phyloP scores from a whole-genome alignment of 2,329 filamentous ascomycete species.

The Colletotrichum siamense region DNA sequence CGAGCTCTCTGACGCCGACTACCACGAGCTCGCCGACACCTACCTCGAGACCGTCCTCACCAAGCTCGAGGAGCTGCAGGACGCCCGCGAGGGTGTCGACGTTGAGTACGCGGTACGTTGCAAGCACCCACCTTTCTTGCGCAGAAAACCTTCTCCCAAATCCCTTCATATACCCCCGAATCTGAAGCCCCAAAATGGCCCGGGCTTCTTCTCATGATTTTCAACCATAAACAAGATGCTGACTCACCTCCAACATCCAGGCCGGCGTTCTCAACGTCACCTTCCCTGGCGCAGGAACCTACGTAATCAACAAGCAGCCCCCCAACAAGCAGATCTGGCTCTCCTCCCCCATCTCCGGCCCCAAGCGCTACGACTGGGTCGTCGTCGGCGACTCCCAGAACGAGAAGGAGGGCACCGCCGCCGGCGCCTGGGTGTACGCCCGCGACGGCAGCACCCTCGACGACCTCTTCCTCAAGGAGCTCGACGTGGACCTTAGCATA shows the following conservation, averaged over 20 bases:
- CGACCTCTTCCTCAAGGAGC: conserved; percentile 75
- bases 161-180: not conserved
- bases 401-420: conserved; percentile 78
- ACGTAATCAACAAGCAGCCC: conserved; percentile 98
- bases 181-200: conserved; percentile 8
- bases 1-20: conserved; percentile 72
- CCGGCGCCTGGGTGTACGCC: conserved; percentile 85
- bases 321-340: conserved; percentile 99
- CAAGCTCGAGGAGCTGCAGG: conserved; percentile 76
- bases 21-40: conserved; percentile 77
- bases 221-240: not conserved
- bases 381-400: conserved; percentile 73
- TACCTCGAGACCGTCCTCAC: conserved; percentile 68
- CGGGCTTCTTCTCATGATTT: not conserved
- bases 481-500: conserved; percentile 66
- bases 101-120: conserved; percentile 83
- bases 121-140: not conserved
- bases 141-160: not conserved
- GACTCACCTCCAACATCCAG: conserved; percentile 49
- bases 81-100: conserved; percentile 77
- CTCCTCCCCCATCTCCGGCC: conserved; percentile 87
- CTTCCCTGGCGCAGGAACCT: conserved; percentile 75
- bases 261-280: conserved; percentile 83
- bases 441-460: conserved; percentile 81
- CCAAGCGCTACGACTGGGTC: conserved; percentile 94